Base-by-base conservation (phyloP, 2,329 filamentous ascomycete genomes). In the Tolypocladium inflatum region DNA sequence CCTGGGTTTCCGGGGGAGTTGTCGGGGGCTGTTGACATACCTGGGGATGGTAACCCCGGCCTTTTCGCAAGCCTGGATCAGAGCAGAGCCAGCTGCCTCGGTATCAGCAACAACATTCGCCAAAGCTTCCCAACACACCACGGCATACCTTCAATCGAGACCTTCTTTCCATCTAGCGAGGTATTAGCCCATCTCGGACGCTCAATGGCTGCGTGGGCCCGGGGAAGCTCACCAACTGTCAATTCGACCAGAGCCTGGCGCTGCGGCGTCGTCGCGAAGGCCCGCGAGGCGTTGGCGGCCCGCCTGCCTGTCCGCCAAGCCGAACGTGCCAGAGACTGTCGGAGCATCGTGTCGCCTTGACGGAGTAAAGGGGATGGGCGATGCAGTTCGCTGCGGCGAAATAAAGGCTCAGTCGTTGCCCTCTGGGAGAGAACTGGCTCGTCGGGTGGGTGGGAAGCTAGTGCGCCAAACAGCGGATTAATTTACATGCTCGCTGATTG, bases 51-150 rank as follows among this genome's bases (percentile, higher is more conserved):
- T 94, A 65, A 82, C 84, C 71, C 94, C 94, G 64, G 93, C 94
- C 80, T 99, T 97, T 79, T 99, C 94, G 80, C 94, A 99, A 72
- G 94, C 94, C 80, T 99, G 94, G 74, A 99, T 99, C 69, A 99
- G 84, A 71, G 94, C 93, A 68, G 94, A 94, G 65, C 93, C 93
- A 77, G 93, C 93, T 96, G 73, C 74, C 69, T 65, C 67, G 55
- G 60, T 57, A 72, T 80, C 69, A 80, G 72, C 61, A 64, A 66
- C 58, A 61, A 59, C 45, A 35, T 56, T 55, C 43, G 55, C 55
- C 56, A 57, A 59, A 54, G 48, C 62, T 57, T 55, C 37, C 61
- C 57, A 68, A 59, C 26, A 53, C 51, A 57, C 55, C 59, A 42
- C 59, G 57, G 45, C 69, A 66, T 87, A 96, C 91, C 91, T 89